Evolutionary conservation across 352 stramenopile genomes (phyloP), one percentile per base, ranked within the genome.

Genomic region (Globisporangium iwayamae): DNA sequence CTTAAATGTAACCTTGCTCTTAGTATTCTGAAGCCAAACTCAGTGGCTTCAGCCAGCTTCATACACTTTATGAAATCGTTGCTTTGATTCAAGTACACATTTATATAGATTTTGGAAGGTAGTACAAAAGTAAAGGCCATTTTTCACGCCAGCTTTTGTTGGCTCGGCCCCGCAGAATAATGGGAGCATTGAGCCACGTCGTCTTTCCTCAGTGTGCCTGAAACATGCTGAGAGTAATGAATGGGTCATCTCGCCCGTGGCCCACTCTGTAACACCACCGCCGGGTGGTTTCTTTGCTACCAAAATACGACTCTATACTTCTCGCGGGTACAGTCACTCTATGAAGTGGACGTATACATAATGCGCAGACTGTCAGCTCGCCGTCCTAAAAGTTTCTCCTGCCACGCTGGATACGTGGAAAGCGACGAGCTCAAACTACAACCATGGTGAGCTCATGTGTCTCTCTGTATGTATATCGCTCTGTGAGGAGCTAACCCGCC

Each of bases 241-340:
- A 36, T 14, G 28, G 56, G 66, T 79, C 72, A 72, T 74, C 66
- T 55, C 69, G 28, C 59, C 47, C 13, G 22, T 18, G 46, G 18
- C 22, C 14, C 28, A 14, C 20, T 59, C n/a, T 7, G 20, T n/a
- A 59, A 47, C 52, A 46, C 52, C 30, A 10, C 46, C 22, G 1
- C 30, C 32, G 30, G 38, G 55, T 41, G 22, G 43, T 55, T 63
- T 63, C 56, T 58, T 58, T 58, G 39, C 45, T 62, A 9, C 47
- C 43, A 25, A 55, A 55, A n/a, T 9, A 28, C 45, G 70, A 45
- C 22, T 48, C 28, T 76, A 70, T 70, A 69, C 0, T 16, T 63
- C 13, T 56, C 28, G 46, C 70, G 70, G 28, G 0, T 56, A 8
- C 32, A 46, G 64, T 70, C 20, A 20, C 16, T 22, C 43, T 46